Percentiles rank a stretch among this genome's conserved stretches.
phyloP scores from a whole-genome alignment of 345 rosid genomes.

The Sisymbrium altissimum region DNA sequence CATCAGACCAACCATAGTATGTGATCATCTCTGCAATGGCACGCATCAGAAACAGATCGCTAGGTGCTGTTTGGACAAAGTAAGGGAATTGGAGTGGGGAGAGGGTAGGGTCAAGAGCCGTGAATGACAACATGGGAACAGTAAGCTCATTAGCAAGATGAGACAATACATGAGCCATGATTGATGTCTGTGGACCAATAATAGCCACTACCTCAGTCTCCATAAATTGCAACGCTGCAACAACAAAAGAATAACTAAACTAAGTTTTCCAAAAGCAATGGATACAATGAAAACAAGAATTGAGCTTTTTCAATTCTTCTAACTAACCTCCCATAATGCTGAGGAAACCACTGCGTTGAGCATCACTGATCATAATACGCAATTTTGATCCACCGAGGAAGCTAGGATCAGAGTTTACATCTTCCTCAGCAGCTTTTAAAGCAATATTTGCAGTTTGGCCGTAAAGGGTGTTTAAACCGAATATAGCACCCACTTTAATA shows the following conservation, averaged over 20 bases:
- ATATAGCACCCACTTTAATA: constrained; percentile 66
- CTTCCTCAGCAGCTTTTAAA: constrained; percentile 65
- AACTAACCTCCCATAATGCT: constrained; percentile 71
- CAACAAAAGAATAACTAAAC: background rate
- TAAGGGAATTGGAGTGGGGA: constrained; percentile 87
- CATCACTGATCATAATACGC: constrained; percentile 47
- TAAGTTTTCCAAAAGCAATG: constrained; percentile 1
- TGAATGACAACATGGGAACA: constrained; percentile 78
- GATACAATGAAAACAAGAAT: background rate
- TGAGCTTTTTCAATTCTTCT: background rate
- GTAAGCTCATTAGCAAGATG: constrained; percentile 79
- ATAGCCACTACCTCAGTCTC: constrained; percentile 83
- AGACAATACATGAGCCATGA: constrained; percentile 78
- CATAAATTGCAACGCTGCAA: constrained; percentile 72
- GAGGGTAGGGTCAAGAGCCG: constrained; percentile 75
- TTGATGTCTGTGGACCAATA: constrained; percentile 80
- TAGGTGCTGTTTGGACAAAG: constrained; percentile 93
- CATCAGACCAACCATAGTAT: constrained; percentile 64
- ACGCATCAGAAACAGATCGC: constrained; percentile 69
- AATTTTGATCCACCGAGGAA: constrained; percentile 63
- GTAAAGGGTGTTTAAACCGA: constrained; percentile 42
- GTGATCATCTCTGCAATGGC: constrained; percentile 81
- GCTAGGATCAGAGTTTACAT: constrained; percentile 64
- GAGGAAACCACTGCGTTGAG: constrained; percentile 66
- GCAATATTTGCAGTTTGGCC: constrained; percentile 61